Conservation (phyloP, 345 rosid species). For the Cardiospermum halicacabum region DNA sequence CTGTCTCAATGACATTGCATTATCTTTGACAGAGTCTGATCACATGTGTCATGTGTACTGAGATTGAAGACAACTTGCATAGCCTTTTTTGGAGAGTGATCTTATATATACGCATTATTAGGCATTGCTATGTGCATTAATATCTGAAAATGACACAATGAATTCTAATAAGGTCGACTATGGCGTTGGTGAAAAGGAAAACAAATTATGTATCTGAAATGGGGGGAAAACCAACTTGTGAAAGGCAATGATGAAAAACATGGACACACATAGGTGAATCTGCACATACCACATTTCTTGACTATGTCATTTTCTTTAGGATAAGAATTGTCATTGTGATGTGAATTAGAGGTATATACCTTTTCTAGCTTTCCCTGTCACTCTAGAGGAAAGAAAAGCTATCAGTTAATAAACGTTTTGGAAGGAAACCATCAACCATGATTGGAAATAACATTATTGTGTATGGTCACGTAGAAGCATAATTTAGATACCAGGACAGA, state of each 20-base stretch:
- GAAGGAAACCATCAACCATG: background rate
- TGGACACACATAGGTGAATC: background rate
- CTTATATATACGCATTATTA: background rate
- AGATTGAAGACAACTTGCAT: conserved; percentile 27
- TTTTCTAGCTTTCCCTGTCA: background rate
- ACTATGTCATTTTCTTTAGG: background rate
- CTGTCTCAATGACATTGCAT: background rate
- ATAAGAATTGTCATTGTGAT: background rate
- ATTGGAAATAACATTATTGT: background rate
- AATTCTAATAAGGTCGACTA: background rate
- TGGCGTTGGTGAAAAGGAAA: conserved; percentile 5
- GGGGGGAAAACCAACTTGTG: background rate
- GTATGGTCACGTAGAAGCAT: background rate
- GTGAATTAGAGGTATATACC: background rate
- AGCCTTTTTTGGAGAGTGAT: conserved; percentile 21
- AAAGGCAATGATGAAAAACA: conserved; percentile 6
- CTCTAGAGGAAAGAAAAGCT: background rate
- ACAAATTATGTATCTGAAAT: background rate
- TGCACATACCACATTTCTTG: background rate
- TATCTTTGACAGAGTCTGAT: conserved; percentile 5
- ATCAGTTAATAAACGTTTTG: background rate
- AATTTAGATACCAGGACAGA: background rate
- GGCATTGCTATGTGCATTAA: background rate
- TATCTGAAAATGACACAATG: background rate
- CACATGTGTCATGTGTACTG: conserved; percentile 16